Evolutionary conservation across 768 basidiomycete genomes (phyloP), one percentile per base, ranked within the genome.

Genomic region (Infundibulicybe gibba): DNA sequence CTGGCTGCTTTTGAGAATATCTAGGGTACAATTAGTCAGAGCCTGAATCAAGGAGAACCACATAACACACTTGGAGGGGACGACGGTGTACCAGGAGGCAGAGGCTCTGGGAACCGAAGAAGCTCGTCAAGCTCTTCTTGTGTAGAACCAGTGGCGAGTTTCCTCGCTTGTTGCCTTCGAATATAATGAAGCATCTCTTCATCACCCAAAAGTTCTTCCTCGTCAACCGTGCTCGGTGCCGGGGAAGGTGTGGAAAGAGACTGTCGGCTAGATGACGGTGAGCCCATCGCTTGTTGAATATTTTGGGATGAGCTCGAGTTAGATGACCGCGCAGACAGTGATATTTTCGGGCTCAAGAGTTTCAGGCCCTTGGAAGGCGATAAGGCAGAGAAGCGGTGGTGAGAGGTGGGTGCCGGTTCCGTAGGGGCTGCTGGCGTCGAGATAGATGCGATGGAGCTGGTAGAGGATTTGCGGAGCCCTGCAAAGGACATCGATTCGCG

Each of bases 151-250:
- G 77, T 75, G 9, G 90, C 86, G 51, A 93, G 62, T 64, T 87
- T 91, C 72, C 93, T 93, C 33, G 90, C 81, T 55, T 93, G 87
- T 53, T 97, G 90, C 19, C 94, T 80, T 54, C 83, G 81, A 52
- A 97, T 90, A 65, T 95, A 99, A 49, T 88, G 85, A 59, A 89
- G 66, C 97, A 99, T 99, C 69, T 99, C 97, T 51, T 97, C 94
- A 60, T 99, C 97, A 13, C 90, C 97, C 14, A 88, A 68, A 6
- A 87, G 43, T 62, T 94, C 90, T 51, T 94, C 92, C 49, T 94
- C 94, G 49, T 91, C 91, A 2, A 88, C 71, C 2, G 79, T 71
- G 54, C 81, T 84, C 20, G 85, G 85, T 5, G 79, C 81, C 0
- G 94, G 93, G 1, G 94, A 95, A 3, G 91, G 90, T 1, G 89